phyloP scores from a whole-genome alignment of 495 filamentous ascomycete species.

The Podospora fimiseda region DNA sequence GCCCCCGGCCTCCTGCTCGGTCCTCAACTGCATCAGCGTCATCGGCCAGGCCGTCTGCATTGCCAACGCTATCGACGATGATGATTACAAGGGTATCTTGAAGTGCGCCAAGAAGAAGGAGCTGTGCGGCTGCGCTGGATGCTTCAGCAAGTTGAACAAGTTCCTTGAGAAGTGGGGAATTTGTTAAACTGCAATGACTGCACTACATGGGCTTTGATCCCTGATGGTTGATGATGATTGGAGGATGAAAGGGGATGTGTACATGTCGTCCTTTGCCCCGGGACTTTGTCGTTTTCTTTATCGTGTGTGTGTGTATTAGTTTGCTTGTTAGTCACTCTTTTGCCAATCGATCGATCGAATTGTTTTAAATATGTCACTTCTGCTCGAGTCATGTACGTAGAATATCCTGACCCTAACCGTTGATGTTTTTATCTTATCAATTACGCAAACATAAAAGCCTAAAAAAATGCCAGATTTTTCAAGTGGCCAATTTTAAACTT shows the following conservation, averaged over 20 bases:
- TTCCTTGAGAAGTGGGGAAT: slow-evolving; percentile 17
- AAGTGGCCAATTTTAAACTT: no score
- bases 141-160: slow-evolving; percentile 13
- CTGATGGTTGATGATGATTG: not conserved
- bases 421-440: no score
- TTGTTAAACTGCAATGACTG: slow-evolving; percentile 12
- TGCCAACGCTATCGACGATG: slow-evolving; percentile 10
- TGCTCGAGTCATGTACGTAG: no score
- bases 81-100: slow-evolving; percentile 13
- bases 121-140: slow-evolving; percentile 18
- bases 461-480: no score
- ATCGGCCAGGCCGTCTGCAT: slow-evolving; percentile 16
- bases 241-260: not conserved
- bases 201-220: not conserved
- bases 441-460: no score
- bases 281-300: not conserved
- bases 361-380: no score
- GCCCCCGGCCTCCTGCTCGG: slow-evolving; percentile 10
- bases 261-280: no score
- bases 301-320: not conserved
- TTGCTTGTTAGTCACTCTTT: slow-evolving; percentile 3
- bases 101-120: slow-evolving; percentile 18
- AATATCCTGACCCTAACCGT: no score
- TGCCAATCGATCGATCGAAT: slow-evolving; percentile 4
- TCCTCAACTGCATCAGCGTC: slow-evolving; percentile 18